Percentiles rank a stretch among this genome's conserved stretches.
Conservation (phyloP, 2,329 filamentous ascomycete species). For the Coniochaeta sp. region DNA sequence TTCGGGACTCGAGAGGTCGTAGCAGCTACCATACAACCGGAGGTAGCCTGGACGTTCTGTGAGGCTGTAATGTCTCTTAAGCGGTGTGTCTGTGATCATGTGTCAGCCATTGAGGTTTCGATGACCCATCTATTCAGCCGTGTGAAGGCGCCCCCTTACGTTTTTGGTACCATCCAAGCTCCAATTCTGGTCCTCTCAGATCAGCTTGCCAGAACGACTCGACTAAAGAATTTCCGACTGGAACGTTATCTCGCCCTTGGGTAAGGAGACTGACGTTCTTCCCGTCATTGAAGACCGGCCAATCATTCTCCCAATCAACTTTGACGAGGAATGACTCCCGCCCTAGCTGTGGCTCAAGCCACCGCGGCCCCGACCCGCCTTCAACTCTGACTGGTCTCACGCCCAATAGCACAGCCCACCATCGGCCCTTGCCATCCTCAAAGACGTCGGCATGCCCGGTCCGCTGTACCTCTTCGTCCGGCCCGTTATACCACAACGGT, state of each 20-base stretch:
- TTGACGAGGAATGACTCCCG: conserved; percentile 42
- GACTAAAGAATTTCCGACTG: conserved; percentile 15
- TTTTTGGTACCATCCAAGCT: conserved; percentile 31
- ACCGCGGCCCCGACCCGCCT: conserved; percentile 12
- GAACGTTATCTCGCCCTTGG: conserved; percentile 17
- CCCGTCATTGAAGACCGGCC: conserved; percentile 42
- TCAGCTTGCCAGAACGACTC: conserved; percentile 21
- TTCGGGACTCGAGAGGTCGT: conserved; percentile 39
- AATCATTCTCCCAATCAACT: conserved; percentile 40
- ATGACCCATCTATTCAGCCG: too few species aligned
- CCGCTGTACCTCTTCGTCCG: conserved; percentile 38
- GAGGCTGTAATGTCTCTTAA: conserved; percentile 37
- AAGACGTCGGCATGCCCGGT: conserved; percentile 42
- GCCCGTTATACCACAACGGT: conserved; percentile 37
- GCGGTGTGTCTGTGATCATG: conserved; percentile 32
- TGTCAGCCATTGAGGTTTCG: not conserved
- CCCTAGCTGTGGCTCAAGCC: conserved; percentile 33
- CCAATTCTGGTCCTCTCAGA: conserved; percentile 21
- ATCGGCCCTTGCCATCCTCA: conserved; percentile 32
- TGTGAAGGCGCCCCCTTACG: conserved; percentile 11
- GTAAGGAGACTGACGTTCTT: conserved; percentile 32
- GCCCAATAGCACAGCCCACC: conserved; percentile 40
- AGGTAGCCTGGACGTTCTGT: conserved; percentile 32
- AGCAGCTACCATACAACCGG: conserved; percentile 43
- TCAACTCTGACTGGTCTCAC: conserved; percentile 26